phyloP scores from a whole-genome alignment of 164 flowering plant genomes.

The Liquidambar formosana region DNA sequence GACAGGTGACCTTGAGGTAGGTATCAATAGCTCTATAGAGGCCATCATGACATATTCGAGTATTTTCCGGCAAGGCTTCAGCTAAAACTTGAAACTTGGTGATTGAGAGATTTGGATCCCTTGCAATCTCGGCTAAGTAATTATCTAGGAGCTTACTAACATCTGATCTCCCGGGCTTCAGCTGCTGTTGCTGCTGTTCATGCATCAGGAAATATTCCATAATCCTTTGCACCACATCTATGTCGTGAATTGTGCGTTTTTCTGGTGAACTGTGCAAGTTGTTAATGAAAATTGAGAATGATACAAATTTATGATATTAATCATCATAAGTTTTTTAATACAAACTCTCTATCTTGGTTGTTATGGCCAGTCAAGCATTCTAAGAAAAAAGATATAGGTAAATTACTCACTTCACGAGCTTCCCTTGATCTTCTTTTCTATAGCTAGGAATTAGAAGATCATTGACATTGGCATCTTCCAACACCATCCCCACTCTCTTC shows the following conservation, averaged over 20 bases:
- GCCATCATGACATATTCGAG: conserved; percentile 77
- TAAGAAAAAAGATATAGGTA: background rate
- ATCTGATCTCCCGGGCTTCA: conserved; percentile 29
- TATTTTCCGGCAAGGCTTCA: conserved; percentile 58
- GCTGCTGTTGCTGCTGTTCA: conserved; percentile 54
- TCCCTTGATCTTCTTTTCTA: conserved; percentile 42
- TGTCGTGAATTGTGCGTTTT: conserved; percentile 53
- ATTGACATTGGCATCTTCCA: conserved; percentile 65
- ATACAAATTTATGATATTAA: background rate
- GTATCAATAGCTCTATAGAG: conserved; percentile 87
- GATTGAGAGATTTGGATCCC: conserved; percentile 63
- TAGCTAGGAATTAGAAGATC: conserved; percentile 73
- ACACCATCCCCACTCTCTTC: conserved; percentile 67
- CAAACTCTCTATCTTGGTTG: background rate
- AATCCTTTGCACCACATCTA: conserved; percentile 66
- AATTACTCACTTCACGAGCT: conserved; percentile 35
- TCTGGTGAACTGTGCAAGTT: conserved; percentile 38
- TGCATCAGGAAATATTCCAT: conserved; percentile 73
- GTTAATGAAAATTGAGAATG: conserved; percentile 2
- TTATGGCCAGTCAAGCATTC: background rate
- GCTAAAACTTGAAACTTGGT: conserved; percentile 69
- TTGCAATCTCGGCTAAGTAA: conserved; percentile 80
- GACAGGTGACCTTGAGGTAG: conserved; percentile 66
- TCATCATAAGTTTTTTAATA: background rate
- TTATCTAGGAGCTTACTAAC: conserved; percentile 70